Conservation (phyloP, 2,329 filamentous ascomycete genomes). For the Davidsoniella australis region DNA sequence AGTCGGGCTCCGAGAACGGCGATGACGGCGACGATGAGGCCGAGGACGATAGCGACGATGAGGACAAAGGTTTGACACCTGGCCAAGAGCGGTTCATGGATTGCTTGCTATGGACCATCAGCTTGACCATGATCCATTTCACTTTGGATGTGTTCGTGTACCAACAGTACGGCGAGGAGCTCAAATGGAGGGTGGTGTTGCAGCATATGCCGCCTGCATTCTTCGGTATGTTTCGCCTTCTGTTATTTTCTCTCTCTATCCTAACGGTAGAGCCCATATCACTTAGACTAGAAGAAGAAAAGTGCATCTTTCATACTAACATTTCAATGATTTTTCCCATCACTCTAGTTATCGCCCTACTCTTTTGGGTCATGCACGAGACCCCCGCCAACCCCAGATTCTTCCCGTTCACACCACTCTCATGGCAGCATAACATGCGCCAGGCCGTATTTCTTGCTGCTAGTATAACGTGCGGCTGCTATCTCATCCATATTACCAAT, state of each 20-base stretch:
- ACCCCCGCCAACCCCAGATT: conserved; percentile 31
- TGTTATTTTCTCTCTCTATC: neutral
- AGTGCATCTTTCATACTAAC: neutral
- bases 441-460: conserved; percentile 46
- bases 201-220: conserved; percentile 32
- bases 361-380: conserved; percentile 41
- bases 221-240: neutral
- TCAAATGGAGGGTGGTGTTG: conserved; percentile 40
- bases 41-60: conserved; percentile 18
- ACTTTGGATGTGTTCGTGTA: conserved; percentile 66
- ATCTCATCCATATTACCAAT: conserved; percentile 70
- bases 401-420: conserved; percentile 32
- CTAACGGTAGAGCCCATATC: neutral
- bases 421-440: conserved; percentile 26
- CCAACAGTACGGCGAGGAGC: conserved; percentile 55
- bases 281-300: conserved; percentile 1
- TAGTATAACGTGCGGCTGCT: conserved; percentile 51
- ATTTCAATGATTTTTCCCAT: neutral
- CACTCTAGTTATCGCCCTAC: conserved; percentile 31
- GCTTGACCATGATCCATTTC: conserved; percentile 55
- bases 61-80: conserved; percentile 23
- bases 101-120: conserved; percentile 39
- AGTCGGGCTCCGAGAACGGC: conserved; percentile 14
- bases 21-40: conserved; percentile 20
- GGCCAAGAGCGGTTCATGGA: conserved; percentile 36